Evolutionary conservation across 345 rosid species (phyloP), one percentile per base, ranked within the genome.

Genomic region (Euphorbia tirucalli): DNA sequence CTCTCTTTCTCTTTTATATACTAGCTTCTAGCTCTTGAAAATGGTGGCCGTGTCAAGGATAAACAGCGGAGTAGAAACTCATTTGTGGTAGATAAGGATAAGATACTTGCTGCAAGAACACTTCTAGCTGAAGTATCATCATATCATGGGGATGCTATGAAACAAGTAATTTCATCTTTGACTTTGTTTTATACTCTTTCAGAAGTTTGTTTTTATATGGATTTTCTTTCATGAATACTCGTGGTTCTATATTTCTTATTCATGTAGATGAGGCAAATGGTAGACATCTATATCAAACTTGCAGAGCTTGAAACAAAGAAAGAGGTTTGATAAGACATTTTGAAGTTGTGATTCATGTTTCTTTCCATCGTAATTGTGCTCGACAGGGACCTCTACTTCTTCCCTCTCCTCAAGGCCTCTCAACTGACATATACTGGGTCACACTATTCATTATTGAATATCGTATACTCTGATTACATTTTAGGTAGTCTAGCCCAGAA

Each of bases 41-140:
- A 94, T 71, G 98, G 98, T 81, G 97, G 90, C 69, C 95, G 98
- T 35, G 87, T 94, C 85, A 94, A 92, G 86, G 93, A 94, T 71
- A 90, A 89, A 78, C 98, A 92, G 77, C 92, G 88, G 32, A 94
- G 86, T 74, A 90, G 92, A 86, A 94, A 85, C 80, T 94, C 95
- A 62, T 94, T 89, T 71, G 90, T 94, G 75, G 98, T 87, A 65
- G 98, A 94, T 79, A 78, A 77, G 78, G 98, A 94, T 80, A 94
- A 94, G 81, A 94, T 90, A 83, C 82, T 80, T 72, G 89, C 96
- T 25, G 98, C 98, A 64, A 91, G 88, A 83, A 85, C 85, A 73
- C 92, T 94, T 68, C 81, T 94, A 69, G 82, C 78, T 71, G 95
- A 94, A 81, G 80, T 94, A 65, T 86, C 80, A 58, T 72, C 86